Evolutionary conservation across 2,329 filamentous ascomycete genomes (phyloP).

Genomic region (Ceratocystis diversiconidia): DNA sequence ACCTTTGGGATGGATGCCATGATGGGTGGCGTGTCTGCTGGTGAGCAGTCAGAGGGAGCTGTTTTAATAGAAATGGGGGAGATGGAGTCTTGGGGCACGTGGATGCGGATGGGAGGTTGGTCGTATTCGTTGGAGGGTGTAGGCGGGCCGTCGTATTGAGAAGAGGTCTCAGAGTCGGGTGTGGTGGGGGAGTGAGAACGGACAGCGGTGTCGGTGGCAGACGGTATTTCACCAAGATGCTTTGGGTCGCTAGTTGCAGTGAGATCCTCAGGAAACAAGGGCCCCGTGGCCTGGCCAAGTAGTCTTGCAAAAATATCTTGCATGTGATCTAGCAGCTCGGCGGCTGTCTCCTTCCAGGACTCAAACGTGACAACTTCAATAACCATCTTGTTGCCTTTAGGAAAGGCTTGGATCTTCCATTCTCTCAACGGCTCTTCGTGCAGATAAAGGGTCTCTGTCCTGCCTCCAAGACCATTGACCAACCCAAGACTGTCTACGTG

Average conservation of each 20-base stretch:
- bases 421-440: conserved; percentile 40
- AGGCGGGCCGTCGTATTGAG: conserved; percentile 10
- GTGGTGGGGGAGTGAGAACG: background rate
- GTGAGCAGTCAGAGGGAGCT: background rate
- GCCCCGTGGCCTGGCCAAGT: conserved; percentile 26
- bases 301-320: conserved; percentile 29
- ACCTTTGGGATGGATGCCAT: background rate
- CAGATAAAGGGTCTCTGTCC: conserved; percentile 45
- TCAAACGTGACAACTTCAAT: conserved; percentile 47
- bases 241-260: background rate
- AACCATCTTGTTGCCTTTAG: conserved; percentile 34
- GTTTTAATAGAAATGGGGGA: background rate
- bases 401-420: conserved; percentile 50
- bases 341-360: conserved; percentile 39
- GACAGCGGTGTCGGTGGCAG: background rate
- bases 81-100: background rate
- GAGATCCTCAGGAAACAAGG: conserved; percentile 22
- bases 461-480: conserved; percentile 26
- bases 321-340: conserved; percentile 37
- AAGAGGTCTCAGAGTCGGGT: conserved; percentile 3
- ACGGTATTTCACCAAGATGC: background rate
- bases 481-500: conserved; percentile 43
- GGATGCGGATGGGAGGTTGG: background rate
- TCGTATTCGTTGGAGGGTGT: conserved; percentile 9
- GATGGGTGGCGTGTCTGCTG: background rate